Base-by-base conservation (phyloP, 345 rosid species). In the Gossypioides kirkii region DNA sequence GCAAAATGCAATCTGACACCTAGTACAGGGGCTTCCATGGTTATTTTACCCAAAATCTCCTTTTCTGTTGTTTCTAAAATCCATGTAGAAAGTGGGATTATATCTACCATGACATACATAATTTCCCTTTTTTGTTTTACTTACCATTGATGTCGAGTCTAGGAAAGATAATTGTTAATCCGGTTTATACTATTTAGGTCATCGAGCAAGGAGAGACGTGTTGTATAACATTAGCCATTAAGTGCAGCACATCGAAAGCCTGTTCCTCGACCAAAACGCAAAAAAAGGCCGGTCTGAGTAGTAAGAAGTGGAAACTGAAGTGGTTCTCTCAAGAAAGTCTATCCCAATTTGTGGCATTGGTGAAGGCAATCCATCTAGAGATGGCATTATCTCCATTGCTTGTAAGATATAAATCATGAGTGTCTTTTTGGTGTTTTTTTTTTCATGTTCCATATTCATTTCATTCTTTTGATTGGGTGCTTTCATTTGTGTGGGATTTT, bases 311-410 rank as follows among this genome's bases (percentile, higher is more conserved):
- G 96, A 92, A 86, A 79, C 77, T 92, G 58, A 89, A 84, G 80
- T 86, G 95, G 87, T 84, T 74, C 77, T 89, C 91, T 1, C 79
- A 78, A 56, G 84, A 79, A 10, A 77, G 86, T 76, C 75, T 85
- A 45, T 71, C 69, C 61, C 89, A 90, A 72, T 89, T 94, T 67
- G 90, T 84, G 79, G 81, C 89, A 53, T 74, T 92, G 72, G 49
- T 94, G 77, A 90, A 86, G 81, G 95, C 92, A 75, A 86, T 90
- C 76, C 95, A 88, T 73, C 77, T 86, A 5, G 86, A 78, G 76
- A 77, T 75, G 16, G 63, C 76, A 0, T 38, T 73, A 7, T 69
- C 79, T 23, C 91, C 93, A 16, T 73, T 91, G 82, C 80, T 76
- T 25, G 76, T 87, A 77, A 87, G 84, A 80, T 77, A 71, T 71